Evolutionary conservation across 257 asterid genomes (phyloP).

Genomic region (Paulownia fortunei): DNA sequence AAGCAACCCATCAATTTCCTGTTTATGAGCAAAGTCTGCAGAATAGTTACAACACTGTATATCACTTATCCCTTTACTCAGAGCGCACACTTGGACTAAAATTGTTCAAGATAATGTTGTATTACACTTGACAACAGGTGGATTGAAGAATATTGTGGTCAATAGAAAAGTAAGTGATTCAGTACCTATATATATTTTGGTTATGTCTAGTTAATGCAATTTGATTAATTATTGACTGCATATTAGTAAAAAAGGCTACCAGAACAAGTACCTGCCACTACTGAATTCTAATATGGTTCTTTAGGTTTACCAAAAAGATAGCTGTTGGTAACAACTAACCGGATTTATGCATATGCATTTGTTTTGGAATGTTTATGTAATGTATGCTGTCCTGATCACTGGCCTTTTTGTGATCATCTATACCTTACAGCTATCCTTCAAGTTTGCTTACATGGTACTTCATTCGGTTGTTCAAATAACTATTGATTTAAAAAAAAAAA

Average conservation of each 20-base stretch:
- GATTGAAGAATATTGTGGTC: neutral
- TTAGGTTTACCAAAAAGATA: neutral
- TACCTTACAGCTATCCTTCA: neutral
- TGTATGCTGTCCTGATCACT: neutral
- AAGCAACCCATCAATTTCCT: slow-evolving; percentile 2
- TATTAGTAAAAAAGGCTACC: neutral
- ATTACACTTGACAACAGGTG: slow-evolving; percentile 7
- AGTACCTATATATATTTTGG: neutral
- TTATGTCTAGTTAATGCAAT: neutral
- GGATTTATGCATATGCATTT: neutral
- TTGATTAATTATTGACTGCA: neutral
- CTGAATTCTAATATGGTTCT: too few relatives aligned
- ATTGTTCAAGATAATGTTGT: neutral
- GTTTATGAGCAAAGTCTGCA: slow-evolving; percentile 3
- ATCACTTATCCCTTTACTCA: neutral
- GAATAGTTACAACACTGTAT: slow-evolving; percentile 1
- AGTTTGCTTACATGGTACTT: neutral
- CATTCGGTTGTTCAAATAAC: neutral
- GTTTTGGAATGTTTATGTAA: neutral
- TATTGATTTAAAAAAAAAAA: neutral
- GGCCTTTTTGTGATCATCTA: neutral
- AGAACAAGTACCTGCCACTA: neutral
- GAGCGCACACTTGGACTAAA: neutral
- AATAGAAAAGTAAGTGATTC: neutral
- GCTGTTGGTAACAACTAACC: neutral